Evolutionary conservation across 495 filamentous ascomycete species (phyloP).

Genomic region (Penicillium robsamsonii): DNA sequence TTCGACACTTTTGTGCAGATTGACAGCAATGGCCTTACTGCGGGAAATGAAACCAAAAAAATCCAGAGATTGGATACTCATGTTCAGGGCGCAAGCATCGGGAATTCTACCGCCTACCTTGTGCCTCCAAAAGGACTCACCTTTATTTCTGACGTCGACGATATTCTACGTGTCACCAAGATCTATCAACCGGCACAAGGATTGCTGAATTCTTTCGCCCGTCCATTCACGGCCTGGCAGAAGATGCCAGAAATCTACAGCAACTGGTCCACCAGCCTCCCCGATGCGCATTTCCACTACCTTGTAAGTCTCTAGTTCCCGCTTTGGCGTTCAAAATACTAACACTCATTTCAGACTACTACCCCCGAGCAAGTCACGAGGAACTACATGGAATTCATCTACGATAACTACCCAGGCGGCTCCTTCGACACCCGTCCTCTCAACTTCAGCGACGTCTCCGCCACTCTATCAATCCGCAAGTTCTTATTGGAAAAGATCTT

Average conservation of each 20-base stretch:
- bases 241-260: slow-evolving; percentile 76
- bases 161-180: slow-evolving; percentile 78
- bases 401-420: slow-evolving; percentile 65
- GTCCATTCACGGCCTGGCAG: slow-evolving; percentile 66
- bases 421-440: slow-evolving; percentile 75
- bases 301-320: slow-evolving; percentile 32
- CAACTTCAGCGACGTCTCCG: slow-evolving; percentile 71
- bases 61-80: slow-evolving; percentile 68
- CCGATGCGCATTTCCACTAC: slow-evolving; percentile 75
- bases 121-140: slow-evolving; percentile 66
- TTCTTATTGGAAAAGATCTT: slow-evolving; percentile 68
- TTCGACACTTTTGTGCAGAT: slow-evolving; percentile 64
- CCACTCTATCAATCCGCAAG: slow-evolving; percentile 67
- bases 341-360: slow-evolving; percentile 48
- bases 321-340: background rate
- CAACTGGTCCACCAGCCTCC: slow-evolving; percentile 60
- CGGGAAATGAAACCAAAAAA: slow-evolving; percentile 58
- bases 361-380: slow-evolving; percentile 77
- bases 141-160: slow-evolving; percentile 73
- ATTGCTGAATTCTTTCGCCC: slow-evolving; percentile 73
- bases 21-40: slow-evolving; percentile 47
- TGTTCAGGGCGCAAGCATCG: slow-evolving; percentile 57
- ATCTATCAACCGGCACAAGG: slow-evolving; percentile 74
- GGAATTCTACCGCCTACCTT: slow-evolving; percentile 75
- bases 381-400: slow-evolving; percentile 80